Evolutionary conservation across 2,329 filamentous ascomycete genomes (phyloP), one percentile per base, ranked within the genome.

Genomic region (Phialocephala sp.): DNA sequence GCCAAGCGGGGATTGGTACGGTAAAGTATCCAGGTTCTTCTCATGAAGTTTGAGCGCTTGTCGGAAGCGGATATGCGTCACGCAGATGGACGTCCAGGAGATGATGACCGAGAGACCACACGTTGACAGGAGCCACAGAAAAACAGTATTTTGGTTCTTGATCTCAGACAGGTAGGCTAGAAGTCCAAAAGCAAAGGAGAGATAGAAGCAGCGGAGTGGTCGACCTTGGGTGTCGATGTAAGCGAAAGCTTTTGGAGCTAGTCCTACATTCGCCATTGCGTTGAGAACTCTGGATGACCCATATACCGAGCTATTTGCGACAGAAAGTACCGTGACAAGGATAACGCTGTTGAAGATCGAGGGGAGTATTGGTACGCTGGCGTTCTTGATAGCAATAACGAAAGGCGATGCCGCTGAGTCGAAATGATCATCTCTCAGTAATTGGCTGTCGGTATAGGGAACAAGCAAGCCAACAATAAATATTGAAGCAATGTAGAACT

Each of bases 21-120:
- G 85, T 8, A 91, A 83, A 72, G 88, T 85, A 12, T 89, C 85
- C 4, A 88, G 73, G 4, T 79, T 82, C 70, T 83, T 85, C 35
- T 86, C 86, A 58, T 88, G 81, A 22, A 76, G 72, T 20, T 72
- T 74, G 87, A 87, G 89, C 0, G 86, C 87, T 5, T 73, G 69
- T 56, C 87, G 86, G 83, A 89, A 89, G 20, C 88, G 87, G 72
- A 91, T 88, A 72, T 91, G 88, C 4, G 86, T 82, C 27, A 87
- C 75, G 75, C 86, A 89, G 70, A 90, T 88, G 52, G 83, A 85
- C 22, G 82, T 85, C 87, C 87, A 90, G 18, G 86, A 89, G 36
- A 89, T 80, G 37, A 85, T 81, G 4, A 50, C 45, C 18, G 84
- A 83, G 1, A 89, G 81, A 60, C 85, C 87, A 4, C 86, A 88